Evolutionary conservation across 1,139 yeast genomes (phyloP).

Genomic region (Candida sanyaensis): DNA sequence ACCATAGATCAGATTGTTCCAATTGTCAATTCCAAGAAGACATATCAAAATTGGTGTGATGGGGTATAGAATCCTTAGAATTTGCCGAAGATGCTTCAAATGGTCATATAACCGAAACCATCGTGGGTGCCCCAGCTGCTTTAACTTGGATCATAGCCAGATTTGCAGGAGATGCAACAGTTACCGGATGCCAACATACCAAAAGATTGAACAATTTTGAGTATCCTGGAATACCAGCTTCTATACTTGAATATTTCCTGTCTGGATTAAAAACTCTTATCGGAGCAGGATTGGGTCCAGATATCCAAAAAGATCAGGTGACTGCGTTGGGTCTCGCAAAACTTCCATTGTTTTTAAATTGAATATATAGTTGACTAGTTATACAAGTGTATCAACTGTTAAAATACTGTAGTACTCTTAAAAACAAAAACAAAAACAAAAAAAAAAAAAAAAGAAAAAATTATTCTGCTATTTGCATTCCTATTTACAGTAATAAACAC

Average conservation of each 20-base stretch:
- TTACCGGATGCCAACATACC: constrained; percentile 29
- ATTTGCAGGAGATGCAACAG: constrained; percentile 22
- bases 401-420: not conserved
- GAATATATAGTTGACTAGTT: not conserved
- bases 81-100: constrained; percentile 22
- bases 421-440: no score
- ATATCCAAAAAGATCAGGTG: constrained; percentile 1
- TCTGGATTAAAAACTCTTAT: constrained; percentile 1
- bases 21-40: constrained; percentile 21
- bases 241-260: constrained; percentile 7
- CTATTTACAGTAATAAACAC: constrained; percentile 1
- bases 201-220: constrained; percentile 23
- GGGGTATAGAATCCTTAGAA: constrained; percentile 29
- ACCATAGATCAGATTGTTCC: constrained; percentile 30
- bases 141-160: constrained; percentile 23
- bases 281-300: constrained; percentile 7
- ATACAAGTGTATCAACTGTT: no score
- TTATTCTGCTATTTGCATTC: not conserved
- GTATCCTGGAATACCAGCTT: constrained; percentile 18
- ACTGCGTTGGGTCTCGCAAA: not conserved
- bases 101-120: constrained; percentile 27
- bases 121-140: constrained; percentile 31
- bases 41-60: constrained; percentile 30
- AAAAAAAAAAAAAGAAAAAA: not conserved
- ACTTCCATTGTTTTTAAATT: not conserved